These are phyloP conservation scores for Candida ulmi DNA, from an alignment of 805 yeast species.

Conservation along the genomic window DNA sequence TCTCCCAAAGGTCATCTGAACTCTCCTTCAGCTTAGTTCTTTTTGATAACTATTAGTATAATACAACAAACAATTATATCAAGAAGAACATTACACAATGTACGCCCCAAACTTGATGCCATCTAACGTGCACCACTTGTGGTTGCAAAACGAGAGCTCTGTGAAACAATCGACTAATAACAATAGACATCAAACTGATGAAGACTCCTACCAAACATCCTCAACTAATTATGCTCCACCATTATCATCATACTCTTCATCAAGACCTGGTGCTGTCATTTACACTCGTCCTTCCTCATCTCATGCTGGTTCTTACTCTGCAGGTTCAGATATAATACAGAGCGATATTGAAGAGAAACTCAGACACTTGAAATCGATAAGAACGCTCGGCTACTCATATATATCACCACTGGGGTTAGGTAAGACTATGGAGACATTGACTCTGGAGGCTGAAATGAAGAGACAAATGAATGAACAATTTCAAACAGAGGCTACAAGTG, in stretches of 20 bases:
- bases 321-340: constrained; percentile 5
- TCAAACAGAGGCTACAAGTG: constrained; percentile 19
- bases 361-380: constrained; percentile 25
- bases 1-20: too few species aligned
- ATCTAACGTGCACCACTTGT: constrained; percentile 38
- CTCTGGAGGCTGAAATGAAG: constrained; percentile 24
- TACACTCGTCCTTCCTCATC: constrained; percentile 1
- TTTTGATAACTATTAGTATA: too few species aligned
- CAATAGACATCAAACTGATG: constrained; percentile 1
- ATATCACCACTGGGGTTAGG: constrained; percentile 56
- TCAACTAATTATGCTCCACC: constrained; percentile 40
- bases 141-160: constrained; percentile 25
- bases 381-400: constrained; percentile 41
- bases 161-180: background rate
- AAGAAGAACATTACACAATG: constrained; percentile 25
- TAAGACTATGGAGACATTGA: constrained; percentile 42
- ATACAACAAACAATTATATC: background rate
- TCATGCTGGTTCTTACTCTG: background rate
- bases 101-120: constrained; percentile 43
- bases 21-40: too few species aligned
- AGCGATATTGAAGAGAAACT: constrained; percentile 10
- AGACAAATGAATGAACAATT: constrained; percentile 23
- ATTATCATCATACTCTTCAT: constrained; percentile 47
- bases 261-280: constrained; percentile 30
- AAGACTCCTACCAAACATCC: constrained; percentile 2